phyloP scores from a whole-genome alignment of 2,329 filamentous ascomycete genomes.

The Dothistroma pini region DNA sequence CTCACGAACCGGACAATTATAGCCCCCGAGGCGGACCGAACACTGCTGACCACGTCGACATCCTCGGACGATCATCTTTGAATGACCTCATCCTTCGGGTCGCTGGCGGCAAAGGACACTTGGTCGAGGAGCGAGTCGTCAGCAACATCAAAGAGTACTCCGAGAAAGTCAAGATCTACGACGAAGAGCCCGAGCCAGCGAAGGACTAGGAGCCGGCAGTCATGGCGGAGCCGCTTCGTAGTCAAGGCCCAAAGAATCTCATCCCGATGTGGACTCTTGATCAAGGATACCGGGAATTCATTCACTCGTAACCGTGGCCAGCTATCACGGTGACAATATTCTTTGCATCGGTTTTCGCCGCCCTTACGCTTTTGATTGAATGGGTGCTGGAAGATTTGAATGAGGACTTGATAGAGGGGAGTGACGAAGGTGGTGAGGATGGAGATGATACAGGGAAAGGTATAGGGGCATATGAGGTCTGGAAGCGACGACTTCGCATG shows the following conservation, averaged over 20 bases:
- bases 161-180: constrained; percentile 57
- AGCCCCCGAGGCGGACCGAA: constrained; percentile 70
- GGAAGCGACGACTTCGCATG: neutral
- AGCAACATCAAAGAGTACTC: constrained; percentile 82
- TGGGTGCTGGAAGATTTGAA: neutral
- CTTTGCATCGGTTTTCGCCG: neutral
- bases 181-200: constrained; percentile 12
- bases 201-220: neutral
- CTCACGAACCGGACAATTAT: constrained; percentile 89
- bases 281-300: neutral
- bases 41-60: constrained; percentile 90
- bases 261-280: neutral
- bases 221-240: neutral
- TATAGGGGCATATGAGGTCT: neutral
- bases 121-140: constrained; percentile 71
- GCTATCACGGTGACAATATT: neutral
- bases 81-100: constrained; percentile 88
- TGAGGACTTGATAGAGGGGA: neutral
- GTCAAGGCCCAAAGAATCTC: neutral
- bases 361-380: neutral
- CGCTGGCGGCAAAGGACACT: constrained; percentile 77
- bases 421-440: neutral
- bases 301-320: neutral
- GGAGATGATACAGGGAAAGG: neutral
- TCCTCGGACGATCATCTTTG: constrained; percentile 79